Evolutionary conservation across 2,329 filamentous ascomycete species (phyloP), one percentile per base, ranked within the genome.

Genomic region (Aspergillus nomiae): DNA sequence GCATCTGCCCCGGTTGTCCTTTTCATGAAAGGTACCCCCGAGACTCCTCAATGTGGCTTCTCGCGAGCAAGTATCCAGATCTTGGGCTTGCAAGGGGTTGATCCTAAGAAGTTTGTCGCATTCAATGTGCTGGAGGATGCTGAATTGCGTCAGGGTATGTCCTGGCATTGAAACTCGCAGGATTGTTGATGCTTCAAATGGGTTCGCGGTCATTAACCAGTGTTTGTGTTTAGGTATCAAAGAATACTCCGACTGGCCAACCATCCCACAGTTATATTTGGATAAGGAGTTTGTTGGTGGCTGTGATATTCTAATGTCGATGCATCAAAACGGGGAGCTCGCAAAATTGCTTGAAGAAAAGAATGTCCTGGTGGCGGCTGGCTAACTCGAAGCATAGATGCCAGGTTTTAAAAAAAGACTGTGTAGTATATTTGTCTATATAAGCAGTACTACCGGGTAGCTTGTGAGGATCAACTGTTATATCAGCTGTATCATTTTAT

Each of bases 21-120:
- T 62, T 99, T 99, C 85, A 99, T 99, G 95, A 99, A 99, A 84
- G 95, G 95, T 63, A 98, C 95, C 1, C 95, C 95, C 63, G 94
- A 97, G 82, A 92, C 88, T 65, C 95, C 95, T 24, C 94, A 97
- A 80, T 99, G 95, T 81, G 95, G 95, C 53, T 99, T 97, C 85
- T 98, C 94, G 63, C 88, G 94, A 72, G 94, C 94, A 60, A 92
- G 87, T 76, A 96, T 99, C 77, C 94, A 98, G 84, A 94, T 99
- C 73, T 85, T 99, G 67, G 92, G 94, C 62, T 81, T 97, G 73
- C 94, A 99, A 82, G 95, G 95, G 67, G 93, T 99, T 65, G 92
- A 98, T 81, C 95, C 95, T 19, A 85, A 86, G 68, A 98, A 98
- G 83, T 99, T 99, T 77, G 92, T 93, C n/a, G 94, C 95, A 9